Base-by-base conservation (phyloP, 208 protist species). In the Balamuthia mandrillaris region DNA sequence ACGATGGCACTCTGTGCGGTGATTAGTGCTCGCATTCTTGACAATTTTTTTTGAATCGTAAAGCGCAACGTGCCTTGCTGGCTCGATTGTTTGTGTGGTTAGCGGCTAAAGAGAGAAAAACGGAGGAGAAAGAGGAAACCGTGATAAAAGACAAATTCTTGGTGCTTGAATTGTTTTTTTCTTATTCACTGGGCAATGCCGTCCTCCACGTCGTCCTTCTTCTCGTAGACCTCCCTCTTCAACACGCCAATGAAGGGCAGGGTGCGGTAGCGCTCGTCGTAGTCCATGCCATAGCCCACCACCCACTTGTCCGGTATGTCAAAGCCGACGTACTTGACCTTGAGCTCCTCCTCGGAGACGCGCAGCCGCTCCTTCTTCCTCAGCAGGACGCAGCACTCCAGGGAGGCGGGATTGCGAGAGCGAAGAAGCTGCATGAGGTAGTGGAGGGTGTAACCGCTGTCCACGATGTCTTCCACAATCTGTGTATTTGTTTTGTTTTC, bases 291-390 rank as follows among this genome's bases (percentile, higher is more conserved):
- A 35, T 78, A 78, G n/a, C 68, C 68, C 4, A 78, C 68, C 9
- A 78, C 68, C 68, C 68, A 78, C 68, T 78, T 78, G 68, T 78
- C 68, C 6, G 68, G 68, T 27, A 78, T 78, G 45, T 78, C 68
- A 31, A 78, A 78, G 18, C 68, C 68, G 24, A 54, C 16, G 45
- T 78, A 78, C 68, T 78, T 78, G 45, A 78, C 18, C 21, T 47
- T 47, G 27, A 78, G 39, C 44, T 78, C 68, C 68, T 78, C 68
- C 4, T 41, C 45, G 1, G 68, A 29, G 9, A 75, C 66, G 41
- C 52, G 42, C 68, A 78, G 56, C 24, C 68, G 68, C 44, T 41
- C 51, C 18, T 41, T 41, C 68, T 78, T 78, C 68, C 56, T 18
- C 1, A 78, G 68, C 12, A 78, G 68, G 27, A 78, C 68, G 68